Evolutionary conservation across 768 basidiomycete species (phyloP).

Genomic region (Amanita pseudoporphyria): DNA sequence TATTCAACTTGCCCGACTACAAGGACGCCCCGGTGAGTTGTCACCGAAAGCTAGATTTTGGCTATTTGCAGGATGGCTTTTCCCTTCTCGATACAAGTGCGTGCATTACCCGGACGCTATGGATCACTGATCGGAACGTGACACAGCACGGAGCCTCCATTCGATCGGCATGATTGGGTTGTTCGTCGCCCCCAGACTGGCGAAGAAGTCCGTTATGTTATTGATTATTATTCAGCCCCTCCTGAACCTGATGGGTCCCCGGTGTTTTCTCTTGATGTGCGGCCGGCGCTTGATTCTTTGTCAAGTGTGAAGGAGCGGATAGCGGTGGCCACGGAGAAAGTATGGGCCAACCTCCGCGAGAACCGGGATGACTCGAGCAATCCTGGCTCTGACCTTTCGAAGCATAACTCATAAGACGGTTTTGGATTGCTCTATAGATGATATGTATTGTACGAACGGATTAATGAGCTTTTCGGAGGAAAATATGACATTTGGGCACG

Average conservation of each 20-base stretch:
- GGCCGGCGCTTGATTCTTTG: slow-evolving; percentile 86
- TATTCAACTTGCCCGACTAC: slow-evolving; percentile 73
- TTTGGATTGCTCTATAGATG: neutral
- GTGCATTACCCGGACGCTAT: slow-evolving; percentile 16
- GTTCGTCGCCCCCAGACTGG: slow-evolving; percentile 72
- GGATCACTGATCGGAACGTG: neutral
- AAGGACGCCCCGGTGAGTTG: slow-evolving; percentile 84
- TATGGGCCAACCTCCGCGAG: slow-evolving; percentile 43
- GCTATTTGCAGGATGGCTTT: slow-evolving; percentile 79
- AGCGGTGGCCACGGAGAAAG: slow-evolving; percentile 55
- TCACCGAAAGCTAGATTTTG: slow-evolving; percentile 91
- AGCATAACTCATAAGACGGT: neutral
- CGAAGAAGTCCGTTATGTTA: slow-evolving; percentile 88
- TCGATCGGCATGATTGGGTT: slow-evolving; percentile 98
- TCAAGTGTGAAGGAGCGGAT: slow-evolving; percentile 70
- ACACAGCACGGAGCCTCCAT: slow-evolving; percentile 79
- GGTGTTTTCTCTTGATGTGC: slow-evolving; percentile 91
- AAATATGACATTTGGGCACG: neutral
- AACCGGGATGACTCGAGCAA: slow-evolving; percentile 16
- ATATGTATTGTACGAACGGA: neutral
- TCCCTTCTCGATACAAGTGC: slow-evolving; percentile 87
- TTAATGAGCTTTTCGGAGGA: neutral
- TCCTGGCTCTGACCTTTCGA: neutral
- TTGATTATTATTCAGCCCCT: slow-evolving; percentile 96
- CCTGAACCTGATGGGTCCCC: slow-evolving; percentile 86